Base-by-base conservation (phyloP, 345 rosid species). In the Boechera retrofracta region DNA sequence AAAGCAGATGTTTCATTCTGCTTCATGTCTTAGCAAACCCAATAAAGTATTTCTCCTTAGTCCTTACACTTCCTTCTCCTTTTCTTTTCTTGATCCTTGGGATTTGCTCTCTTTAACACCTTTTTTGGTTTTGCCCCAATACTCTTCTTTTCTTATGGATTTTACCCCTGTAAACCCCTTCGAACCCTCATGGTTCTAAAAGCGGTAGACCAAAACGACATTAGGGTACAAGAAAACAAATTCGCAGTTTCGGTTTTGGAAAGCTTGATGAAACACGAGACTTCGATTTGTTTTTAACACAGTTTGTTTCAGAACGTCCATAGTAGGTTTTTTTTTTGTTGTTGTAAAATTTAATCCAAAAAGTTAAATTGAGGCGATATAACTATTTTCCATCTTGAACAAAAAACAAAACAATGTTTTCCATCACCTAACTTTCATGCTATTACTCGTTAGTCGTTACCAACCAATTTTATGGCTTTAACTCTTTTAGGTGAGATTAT, bases 21-120 rank as follows among this genome's bases (percentile, higher is more conserved):
- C 54, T 77, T 71, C 76, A 47, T 55, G 29, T 57, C 77, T 58
- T 53, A 21, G 7, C 78, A 78, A 78, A 67, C 77, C 81, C 81
- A 67, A 72, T 67, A 78, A 78, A 78, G 74, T 44, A 51, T 48
- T 56, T 55, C 48, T 38, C 42, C 2, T 4, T n/a, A 45, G 21
- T 18, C 21, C 29, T 65, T 16, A 4, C 52, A 33, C 28, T 55
- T 8, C 5, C 54, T 67, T 51, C 56, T 72, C 70, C 73, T 61
- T 78, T 73, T 64, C 39, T 64, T 71, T 57, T 71, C 72, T 67
- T 66, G 65, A 58, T 72, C 70, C 70, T 78, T 61, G 78, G 78
- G 74, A 79, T 79, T 79, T 79, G 78, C 51, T 60, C 49, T 58
- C 69, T 38, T 56, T 64, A 8, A 8, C 41, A 6, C 18, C 8